Conservation (phyloP, 305 asterid species). For the Fraxinus sp. region DNA sequence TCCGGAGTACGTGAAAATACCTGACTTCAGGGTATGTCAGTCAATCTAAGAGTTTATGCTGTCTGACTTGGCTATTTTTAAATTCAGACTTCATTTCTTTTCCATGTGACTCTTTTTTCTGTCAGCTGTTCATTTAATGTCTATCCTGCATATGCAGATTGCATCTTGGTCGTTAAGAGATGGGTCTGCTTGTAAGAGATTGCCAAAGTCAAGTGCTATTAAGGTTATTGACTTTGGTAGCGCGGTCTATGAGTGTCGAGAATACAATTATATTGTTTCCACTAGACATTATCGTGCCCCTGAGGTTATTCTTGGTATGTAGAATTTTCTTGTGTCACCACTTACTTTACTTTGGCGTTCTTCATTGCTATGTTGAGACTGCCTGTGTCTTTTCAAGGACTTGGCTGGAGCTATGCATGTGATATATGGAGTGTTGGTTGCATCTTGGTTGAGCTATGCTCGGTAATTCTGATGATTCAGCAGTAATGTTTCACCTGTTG, state of each 20-base stretch:
- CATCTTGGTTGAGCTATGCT: conserved; percentile 56
- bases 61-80: neutral
- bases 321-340: neutral
- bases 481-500: conserved; percentile 19
- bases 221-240: conserved; percentile 96
- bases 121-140: neutral
- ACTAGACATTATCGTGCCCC: conserved; percentile 93
- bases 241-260: conserved; percentile 60
- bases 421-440: conserved; percentile 64
- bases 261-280: conserved; percentile 69
- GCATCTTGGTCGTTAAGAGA: conserved; percentile 66
- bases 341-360: neutral
- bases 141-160: conserved; percentile 48
- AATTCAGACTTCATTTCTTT: neutral
- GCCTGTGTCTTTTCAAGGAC: conserved; percentile 34
- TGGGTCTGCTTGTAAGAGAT: conserved; percentile 57
- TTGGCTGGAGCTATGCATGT: conserved; percentile 90
- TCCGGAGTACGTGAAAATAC: conserved; percentile 69
- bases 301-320: conserved; percentile 76
- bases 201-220: conserved; percentile 83
- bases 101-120: neutral
- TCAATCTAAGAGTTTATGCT: neutral
- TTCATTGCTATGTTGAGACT: neutral
- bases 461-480: conserved; percentile 34
- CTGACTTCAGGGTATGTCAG: conserved; percentile 69